These are phyloP conservation scores for Cornus kousa DNA, from an alignment of 148 eudicot genomes.

Conservation along the genomic window DNA sequence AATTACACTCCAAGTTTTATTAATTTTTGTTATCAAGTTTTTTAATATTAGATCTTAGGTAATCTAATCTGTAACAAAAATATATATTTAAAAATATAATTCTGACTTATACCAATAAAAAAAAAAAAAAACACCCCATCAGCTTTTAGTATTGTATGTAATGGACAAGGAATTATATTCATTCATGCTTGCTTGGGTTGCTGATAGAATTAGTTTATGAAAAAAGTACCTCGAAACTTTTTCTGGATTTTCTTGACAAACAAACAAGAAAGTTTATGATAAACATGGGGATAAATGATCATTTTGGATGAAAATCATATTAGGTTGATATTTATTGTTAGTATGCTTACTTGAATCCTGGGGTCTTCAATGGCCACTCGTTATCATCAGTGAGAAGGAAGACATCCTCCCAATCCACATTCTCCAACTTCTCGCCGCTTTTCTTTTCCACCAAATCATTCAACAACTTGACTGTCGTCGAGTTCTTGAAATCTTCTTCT, in stretches of 20 bases:
- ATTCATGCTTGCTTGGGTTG: background rate
- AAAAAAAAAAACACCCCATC: no score
- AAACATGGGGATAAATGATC: background rate
- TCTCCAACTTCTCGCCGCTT: conserved; percentile 47
- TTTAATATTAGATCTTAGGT: no score
- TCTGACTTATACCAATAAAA: no score
- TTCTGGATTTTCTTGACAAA: background rate
- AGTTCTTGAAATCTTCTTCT: conserved; percentile 62
- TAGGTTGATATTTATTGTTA: background rate
- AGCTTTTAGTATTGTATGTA: background rate
- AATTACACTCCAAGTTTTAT: no score
- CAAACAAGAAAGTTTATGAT: background rate
- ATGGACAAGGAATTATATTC: background rate
- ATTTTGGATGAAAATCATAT: background rate
- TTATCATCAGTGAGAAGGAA: conserved; percentile 66
- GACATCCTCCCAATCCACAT: conserved; percentile 88
- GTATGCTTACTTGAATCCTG: conserved; percentile 66
- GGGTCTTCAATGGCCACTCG: conserved; percentile 67
- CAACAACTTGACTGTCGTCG: conserved; percentile 52
- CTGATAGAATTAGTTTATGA: background rate
- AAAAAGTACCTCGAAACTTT: background rate
- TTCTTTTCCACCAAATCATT: conserved; percentile 57
- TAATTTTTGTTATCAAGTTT: no score
- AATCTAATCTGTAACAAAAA: no score
- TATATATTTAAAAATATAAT: no score